Base-by-base conservation (phyloP, 2,329 filamentous ascomycete species). In the Allantophomopsis cytisporea region DNA sequence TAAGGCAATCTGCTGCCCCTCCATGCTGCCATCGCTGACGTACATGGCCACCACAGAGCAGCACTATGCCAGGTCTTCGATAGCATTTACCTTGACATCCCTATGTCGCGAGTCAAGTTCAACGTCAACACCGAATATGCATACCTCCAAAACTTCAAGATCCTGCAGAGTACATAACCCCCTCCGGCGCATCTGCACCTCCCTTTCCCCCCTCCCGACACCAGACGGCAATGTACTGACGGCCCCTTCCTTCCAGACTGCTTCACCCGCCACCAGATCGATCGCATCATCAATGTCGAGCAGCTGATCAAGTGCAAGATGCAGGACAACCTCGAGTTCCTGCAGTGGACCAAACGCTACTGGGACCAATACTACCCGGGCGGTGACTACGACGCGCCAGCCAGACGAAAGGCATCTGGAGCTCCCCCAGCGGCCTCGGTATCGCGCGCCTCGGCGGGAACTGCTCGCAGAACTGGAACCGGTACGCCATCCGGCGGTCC, bases 311-410 rank as follows among this genome's bases (percentile, higher is more conserved):
- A 96, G 64, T 98, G 91, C 72, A 95, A 94, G 71, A 98, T 98
- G 89, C 91, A 98, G 72, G 91, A 98, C 63, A 98, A 98, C 68
- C 83, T 98, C 53, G 91, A 96, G 59, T 98, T 98, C 61, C 71
- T 98, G 44, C 91, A 98, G 66, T 98, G 87, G 83, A 80, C 80
- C 43, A 98, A 98, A 74, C 72, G 74, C 51, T 95, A 87, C 68
- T 98, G 91, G 91, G 91, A 98, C 56, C 85, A 95, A 59, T 87
- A 95, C 70, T 98, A 85, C 64, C 91, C 91, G 7, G 91, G 91
- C 43, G 87, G 91, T 54, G 91, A 96, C 48, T 98, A 98, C 67
- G 91, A 98, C 58, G 86, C 91, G 10, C 73, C 94, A 18, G 69
- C 71, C 40, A 77, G 91, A 56, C 76, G 91, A 60, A 94, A 94